Evolutionary conservation across 1,284 basidiomycete genomes (phyloP), one percentile per base, ranked within the genome.

Genomic region (Pisolithus thermaeus): DNA sequence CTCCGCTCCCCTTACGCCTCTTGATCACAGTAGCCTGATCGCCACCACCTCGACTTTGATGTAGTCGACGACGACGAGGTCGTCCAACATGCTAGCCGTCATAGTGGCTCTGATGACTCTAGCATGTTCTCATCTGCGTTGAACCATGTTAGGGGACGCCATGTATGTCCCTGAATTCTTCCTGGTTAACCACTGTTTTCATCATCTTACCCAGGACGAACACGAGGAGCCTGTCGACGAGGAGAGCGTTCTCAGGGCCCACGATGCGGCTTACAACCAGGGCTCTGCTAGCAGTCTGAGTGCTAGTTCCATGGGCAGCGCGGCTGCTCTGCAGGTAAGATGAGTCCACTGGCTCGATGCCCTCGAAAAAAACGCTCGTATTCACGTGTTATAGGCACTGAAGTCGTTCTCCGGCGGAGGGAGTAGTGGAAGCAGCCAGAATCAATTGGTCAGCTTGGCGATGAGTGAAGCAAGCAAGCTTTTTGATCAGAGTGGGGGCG

Each of bases 381-480:
- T 12, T 42, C 23, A 42, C 14, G 23, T 14, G 14, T 27, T 7
- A 23, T 42, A 86, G 83, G 73, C 73, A 8, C 63, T 87, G 52
- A 80, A 86, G 64, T 59, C 73, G 58, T 89, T 90, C 3, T 63
- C 69, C 18, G 68, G 71, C 5, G 65, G 70, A 12, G 70, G 74
- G 16, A 69, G 73, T 0, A 73, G 80, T 20, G 75, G 76, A 30
- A 72, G 74, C 52, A 76, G 74, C 22, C 70, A 79, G 55, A 74
- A 75, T 1, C 68, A 90, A 65, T 73, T 95, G 50, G 83, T 95
- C 67, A 84, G 85, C 59, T 69, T 91, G 67, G 91, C 90, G 11
- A 90, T 94, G 88, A 78, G 80, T 0, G 85, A 94, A 64, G 87
- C 83, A 0, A 74, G 77, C 30, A 82, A 87, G 64, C 70, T 91